phyloP scores from a whole-genome alignment of 1,139 yeast species.

The Casaregolazyma suthepensis region DNA sequence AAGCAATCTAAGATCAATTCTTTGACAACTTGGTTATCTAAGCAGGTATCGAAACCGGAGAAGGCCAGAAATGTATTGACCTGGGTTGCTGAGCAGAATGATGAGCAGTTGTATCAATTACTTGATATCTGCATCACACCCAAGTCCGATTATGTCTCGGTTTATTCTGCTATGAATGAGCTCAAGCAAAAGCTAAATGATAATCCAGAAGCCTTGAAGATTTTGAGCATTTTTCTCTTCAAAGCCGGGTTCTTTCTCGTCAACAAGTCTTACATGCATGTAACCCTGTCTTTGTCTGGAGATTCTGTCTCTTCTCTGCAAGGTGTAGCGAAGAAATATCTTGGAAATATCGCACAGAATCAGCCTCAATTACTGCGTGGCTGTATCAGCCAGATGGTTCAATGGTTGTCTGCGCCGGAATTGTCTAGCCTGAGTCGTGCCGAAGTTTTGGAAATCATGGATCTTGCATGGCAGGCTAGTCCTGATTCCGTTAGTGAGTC shows the following conservation, averaged over 20 bases:
- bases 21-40: constrained; percentile 59
- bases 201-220: constrained; percentile 5
- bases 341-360: constrained; percentile 54
- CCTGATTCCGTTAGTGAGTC: constrained; percentile 34
- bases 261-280: constrained; percentile 59
- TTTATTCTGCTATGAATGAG: constrained; percentile 58
- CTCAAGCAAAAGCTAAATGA: constrained; percentile 39
- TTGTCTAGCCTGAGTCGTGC: constrained; percentile 29
- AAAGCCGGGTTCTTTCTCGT: constrained; percentile 57
- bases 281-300: constrained; percentile 46
- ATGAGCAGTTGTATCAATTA: constrained; percentile 15
- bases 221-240: constrained; percentile 49
- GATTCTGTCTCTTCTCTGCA: constrained; percentile 33
- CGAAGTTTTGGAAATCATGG: constrained; percentile 53
- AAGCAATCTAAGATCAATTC: constrained; percentile 42
- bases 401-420: constrained; percentile 32
- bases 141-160: constrained; percentile 55
- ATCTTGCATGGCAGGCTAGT: constrained; percentile 49
- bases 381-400: constrained; percentile 50
- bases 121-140: constrained; percentile 36
- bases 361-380: constrained; percentile 62
- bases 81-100: constrained; percentile 14
- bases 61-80: constrained; percentile 17
- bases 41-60: constrained; percentile 34
- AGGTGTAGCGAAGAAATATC: constrained; percentile 43